Conservation (phyloP, 306 rosid species). For the Abrus precatorius region DNA sequence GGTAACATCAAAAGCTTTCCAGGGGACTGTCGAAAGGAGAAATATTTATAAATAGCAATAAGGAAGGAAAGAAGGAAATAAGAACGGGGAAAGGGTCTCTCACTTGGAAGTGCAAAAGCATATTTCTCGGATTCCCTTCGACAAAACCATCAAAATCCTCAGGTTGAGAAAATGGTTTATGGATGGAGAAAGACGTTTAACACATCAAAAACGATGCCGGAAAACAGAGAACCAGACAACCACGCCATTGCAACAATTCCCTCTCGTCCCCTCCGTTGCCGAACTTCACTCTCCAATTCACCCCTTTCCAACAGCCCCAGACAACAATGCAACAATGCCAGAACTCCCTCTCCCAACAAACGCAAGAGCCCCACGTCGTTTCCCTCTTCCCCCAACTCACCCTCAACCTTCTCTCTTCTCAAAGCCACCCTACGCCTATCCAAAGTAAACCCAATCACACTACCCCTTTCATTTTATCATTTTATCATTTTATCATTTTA, state of each 20-base stretch:
- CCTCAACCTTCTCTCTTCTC: slow-evolving; percentile 78
- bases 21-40: not conserved
- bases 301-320: slow-evolving; percentile 70
- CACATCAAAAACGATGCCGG: slow-evolving; percentile 57
- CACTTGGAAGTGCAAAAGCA: not conserved
- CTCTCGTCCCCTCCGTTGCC: slow-evolving; percentile 68
- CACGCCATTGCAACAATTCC: too few species aligned
- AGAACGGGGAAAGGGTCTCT: not conserved
- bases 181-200: slow-evolving; percentile 93
- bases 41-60: slow-evolving; percentile 20
- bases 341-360: slow-evolving; percentile 34
- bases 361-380: not conserved
- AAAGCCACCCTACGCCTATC: slow-evolving; percentile 69
- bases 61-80: not conserved
- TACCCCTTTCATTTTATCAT: not conserved
- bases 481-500: not conserved
- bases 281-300: slow-evolving; percentile 58
- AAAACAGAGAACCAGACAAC: slow-evolving; percentile 24
- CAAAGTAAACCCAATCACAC: slow-evolving; percentile 56
- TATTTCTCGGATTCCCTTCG: not conserved
- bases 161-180: slow-evolving; percentile 65
- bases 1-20: not conserved
- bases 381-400: slow-evolving; percentile 76
- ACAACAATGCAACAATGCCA: slow-evolving; percentile 57
- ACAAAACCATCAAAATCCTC: slow-evolving; percentile 26